Percentiles rank a stretch among this genome's conserved stretches.
These are phyloP conservation scores for Pythium aristosporum DNA, from an alignment of 352 stramenopile genomes.

Conservation along the genomic window DNA sequence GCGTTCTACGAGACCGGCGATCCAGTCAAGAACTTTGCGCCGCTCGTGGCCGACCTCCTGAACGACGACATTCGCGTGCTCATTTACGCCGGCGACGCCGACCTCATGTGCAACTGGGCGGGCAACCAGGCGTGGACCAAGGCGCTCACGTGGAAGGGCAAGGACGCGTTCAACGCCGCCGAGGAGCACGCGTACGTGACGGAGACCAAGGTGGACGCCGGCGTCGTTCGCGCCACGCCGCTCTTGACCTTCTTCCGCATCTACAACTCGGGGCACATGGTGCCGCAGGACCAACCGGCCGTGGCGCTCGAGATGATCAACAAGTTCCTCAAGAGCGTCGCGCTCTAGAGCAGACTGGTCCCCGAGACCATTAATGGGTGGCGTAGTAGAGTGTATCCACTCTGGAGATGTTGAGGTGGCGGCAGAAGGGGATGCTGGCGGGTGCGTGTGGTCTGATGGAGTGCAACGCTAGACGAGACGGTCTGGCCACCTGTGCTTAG, in stretches of 20 bases:
- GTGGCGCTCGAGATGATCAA: slow-evolving; percentile 79
- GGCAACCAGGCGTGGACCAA: slow-evolving; percentile 91
- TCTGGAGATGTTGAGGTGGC: no score
- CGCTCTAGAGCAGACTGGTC: slow-evolving; percentile 17
- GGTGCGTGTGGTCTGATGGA: no score
- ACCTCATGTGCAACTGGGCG: slow-evolving; percentile 95
- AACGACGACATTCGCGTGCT: slow-evolving; percentile 31
- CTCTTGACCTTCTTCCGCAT: slow-evolving; percentile 89
- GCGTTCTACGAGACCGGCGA: slow-evolving; percentile 48
- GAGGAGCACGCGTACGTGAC: slow-evolving; percentile 22
- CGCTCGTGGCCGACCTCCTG: slow-evolving; percentile 65
- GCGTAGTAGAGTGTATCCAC: no score
- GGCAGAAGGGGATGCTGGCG: no score
- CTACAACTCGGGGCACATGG: slow-evolving; percentile 88
- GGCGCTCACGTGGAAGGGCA: slow-evolving; percentile 82
- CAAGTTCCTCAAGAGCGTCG: slow-evolving; percentile 49
- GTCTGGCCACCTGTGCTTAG: no score
- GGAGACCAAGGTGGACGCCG: slow-evolving; percentile 16
- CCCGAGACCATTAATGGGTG: no score
- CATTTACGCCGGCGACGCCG: slow-evolving; percentile 63
- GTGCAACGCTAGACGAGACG: no score
- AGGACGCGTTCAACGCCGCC: slow-evolving; percentile 64
- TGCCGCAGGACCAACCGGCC: slow-evolving; percentile 82
- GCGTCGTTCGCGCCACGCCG: slow-evolving; percentile 17
- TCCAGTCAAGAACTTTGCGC: slow-evolving; percentile 14